These are phyloP conservation scores for Ophiostoma quercus DNA, from an alignment of 2,329 filamentous ascomycete genomes.

Conservation along the genomic window DNA sequence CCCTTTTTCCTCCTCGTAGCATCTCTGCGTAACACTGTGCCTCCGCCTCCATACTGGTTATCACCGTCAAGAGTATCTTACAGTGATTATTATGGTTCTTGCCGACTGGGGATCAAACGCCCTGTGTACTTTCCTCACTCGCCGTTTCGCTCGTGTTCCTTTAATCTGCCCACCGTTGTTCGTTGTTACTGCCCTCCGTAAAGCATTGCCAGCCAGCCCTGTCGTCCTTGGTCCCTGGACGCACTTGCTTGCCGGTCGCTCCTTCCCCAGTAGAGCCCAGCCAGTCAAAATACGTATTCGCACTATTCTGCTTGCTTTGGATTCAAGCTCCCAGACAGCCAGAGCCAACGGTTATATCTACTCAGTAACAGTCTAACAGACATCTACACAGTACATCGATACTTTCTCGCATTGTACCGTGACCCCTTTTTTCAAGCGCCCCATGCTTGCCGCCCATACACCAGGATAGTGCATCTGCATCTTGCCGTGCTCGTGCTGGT, in stretches of 20 bases:
- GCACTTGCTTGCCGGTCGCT: neutral
- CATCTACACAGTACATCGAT: neutral
- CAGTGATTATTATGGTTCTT: neutral
- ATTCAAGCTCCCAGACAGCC: neutral
- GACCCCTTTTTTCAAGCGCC: conserved; percentile 21
- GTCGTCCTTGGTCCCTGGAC: conserved; percentile 6
- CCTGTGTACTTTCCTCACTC: neutral
- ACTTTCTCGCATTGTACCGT: neutral
- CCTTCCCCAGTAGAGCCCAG: conserved; percentile 7
- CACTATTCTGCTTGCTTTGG: neutral
- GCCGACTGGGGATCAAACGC: neutral
- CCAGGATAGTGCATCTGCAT: conserved; percentile 20
- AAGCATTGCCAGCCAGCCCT: neutral
- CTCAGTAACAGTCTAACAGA: neutral
- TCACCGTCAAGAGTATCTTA: neutral
- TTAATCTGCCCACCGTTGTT: conserved; percentile 15
- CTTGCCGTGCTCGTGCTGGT: conserved; percentile 20
- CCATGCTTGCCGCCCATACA: conserved; percentile 22
- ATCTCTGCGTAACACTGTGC: neutral
- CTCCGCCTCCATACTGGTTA: neutral
- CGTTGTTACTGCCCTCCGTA: neutral
- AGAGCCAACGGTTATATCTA: neutral
- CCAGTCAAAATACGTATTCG: neutral
- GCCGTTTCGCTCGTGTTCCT: conserved; percentile 18
- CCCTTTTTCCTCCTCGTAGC: neutral